Base-by-base conservation (phyloP, 139 green algal genomes). In the Deuterostichococcus epilithicus region DNA sequence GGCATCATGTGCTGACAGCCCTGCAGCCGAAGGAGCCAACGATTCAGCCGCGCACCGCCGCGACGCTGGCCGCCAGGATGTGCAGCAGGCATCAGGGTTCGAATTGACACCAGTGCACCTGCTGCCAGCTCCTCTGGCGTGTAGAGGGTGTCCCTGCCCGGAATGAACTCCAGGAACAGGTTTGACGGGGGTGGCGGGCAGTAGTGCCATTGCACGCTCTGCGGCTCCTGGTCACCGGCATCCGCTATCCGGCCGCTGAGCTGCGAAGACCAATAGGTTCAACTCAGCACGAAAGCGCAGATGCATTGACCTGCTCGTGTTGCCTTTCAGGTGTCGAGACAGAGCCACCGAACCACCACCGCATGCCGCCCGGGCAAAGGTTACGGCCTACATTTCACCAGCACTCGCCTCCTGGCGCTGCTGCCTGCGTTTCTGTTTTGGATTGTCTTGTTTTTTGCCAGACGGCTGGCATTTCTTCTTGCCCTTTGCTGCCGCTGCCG, bases 141-240 rank as follows among this genome's bases (percentile, higher is more conserved):
- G 32, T 72, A 23, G 20, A 78, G 60, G 13, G 59, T 69, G 47
- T 78, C 73, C 13, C 77, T 45, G 32, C 77, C 77, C n/a, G 77
- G 70, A 20, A 81, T 73, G 58, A 76, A 81, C 25, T 81, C 76
- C 68, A 75, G 34, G 3, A 80, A 39, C 8, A 76, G 68, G 34
- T 70, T 76, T 34, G 60, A 74, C 15, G 23, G 22, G 20, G 45
- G 26, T 3, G 74, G 28, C 45, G 38, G 34, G 5, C 63, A 20
- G 13, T 26, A 30, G 10, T 44, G 25, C 47, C 76, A 80, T 10
- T 67, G 76, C 72, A 76, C 47, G 5, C 26, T 65, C 5, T 70
- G 22, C 13, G 47, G 15, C 5, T 75, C 52, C 52, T 30, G 20
- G 26, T 13, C 8, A 20, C 52, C 52, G 28, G 52, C 10, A 20